Evolutionary conservation across 1,284 basidiomycete species (phyloP), one percentile per base, ranked within the genome.

Genomic region (Blastosporella zonata): DNA sequence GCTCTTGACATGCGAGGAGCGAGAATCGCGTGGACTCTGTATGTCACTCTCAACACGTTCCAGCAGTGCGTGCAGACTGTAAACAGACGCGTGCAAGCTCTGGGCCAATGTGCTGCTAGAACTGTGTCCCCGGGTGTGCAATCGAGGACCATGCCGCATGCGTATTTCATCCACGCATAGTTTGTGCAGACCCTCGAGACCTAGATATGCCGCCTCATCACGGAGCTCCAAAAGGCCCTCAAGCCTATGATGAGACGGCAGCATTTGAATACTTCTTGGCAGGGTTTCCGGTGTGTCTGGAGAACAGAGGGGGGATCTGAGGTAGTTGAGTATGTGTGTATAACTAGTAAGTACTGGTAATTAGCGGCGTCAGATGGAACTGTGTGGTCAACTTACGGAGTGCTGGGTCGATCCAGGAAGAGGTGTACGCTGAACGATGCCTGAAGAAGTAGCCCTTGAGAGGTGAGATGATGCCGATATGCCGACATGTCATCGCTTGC

Each of bases 401-500:
- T 70, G 59, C 87, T 88, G 0, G 87, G 78, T 34, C 88, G 72
- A 59, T 91, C 88, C n/a, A 91, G 69, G 67, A 90, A 90, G n/a
- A 90, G 60, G 55, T 88, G 84, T 31, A 90, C 67, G 44, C 65
- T 70, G 22, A 69, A 66, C 3, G 78, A 68, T 3, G 72, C 61
- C 38, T 70, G 71, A 1, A 78, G 59, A 2, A 83, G 60, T 29
- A 81, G 65, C 2, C 80, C 83, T 36, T 79, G 75, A 12, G 81
- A 76, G 12, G 74, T 66, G 15, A 87, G 75, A 58, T 87, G 84
- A 36, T 78, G 71, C 33, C 72, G 76, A 61, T 86, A 83, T 49
- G 66, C 62, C 0, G 68, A 69, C 43, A 69, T 62, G 52, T 71
- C 70, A n/a, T 75, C 72, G 25, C 74, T 77, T 10, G 61, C 57